phyloP scores from a whole-genome alignment of 306 rosid species.

The Ziziphus jujuba region DNA sequence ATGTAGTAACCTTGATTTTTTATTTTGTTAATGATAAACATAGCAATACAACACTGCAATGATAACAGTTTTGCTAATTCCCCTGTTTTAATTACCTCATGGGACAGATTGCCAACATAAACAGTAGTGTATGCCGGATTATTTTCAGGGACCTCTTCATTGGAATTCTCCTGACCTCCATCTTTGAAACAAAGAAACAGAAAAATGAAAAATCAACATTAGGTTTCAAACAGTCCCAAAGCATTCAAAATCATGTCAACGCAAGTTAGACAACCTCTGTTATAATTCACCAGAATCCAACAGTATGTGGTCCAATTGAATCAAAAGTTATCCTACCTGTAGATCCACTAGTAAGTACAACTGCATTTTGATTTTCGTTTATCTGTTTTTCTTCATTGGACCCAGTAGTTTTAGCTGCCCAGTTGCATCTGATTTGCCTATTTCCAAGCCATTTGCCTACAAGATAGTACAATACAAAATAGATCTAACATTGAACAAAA shows the following conservation, averaged over 20 bases:
- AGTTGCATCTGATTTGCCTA: conserved; percentile 81
- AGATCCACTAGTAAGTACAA: conserved; percentile 64
- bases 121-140: conserved; percentile 79
- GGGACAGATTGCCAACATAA: conserved; percentile 88
- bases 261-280: background rate
- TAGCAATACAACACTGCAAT: no score
- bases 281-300: background rate
- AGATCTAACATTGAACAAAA: conserved; percentile 21
- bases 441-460: conserved; percentile 89
- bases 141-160: conserved; percentile 66
- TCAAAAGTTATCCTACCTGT: conserved; percentile 44
- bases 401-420: conserved; percentile 75
- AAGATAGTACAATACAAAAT: conserved; percentile 10
- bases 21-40: no score
- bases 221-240: background rate
- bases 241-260: background rate
- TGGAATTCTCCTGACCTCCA: conserved; percentile 56
- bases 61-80: background rate
- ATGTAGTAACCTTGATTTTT: no score
- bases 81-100: conserved; percentile 47
- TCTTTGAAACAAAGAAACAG: conserved; percentile 41
- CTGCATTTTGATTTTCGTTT: conserved; percentile 55
- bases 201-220: background rate
- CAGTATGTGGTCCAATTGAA: conserved; percentile 6
- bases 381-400: conserved; percentile 56